Evolutionary conservation across 2,329 filamentous ascomycete species (phyloP), one percentile per base, ranked within the genome.

Genomic region (Neopestalotiopsis clavispora): DNA sequence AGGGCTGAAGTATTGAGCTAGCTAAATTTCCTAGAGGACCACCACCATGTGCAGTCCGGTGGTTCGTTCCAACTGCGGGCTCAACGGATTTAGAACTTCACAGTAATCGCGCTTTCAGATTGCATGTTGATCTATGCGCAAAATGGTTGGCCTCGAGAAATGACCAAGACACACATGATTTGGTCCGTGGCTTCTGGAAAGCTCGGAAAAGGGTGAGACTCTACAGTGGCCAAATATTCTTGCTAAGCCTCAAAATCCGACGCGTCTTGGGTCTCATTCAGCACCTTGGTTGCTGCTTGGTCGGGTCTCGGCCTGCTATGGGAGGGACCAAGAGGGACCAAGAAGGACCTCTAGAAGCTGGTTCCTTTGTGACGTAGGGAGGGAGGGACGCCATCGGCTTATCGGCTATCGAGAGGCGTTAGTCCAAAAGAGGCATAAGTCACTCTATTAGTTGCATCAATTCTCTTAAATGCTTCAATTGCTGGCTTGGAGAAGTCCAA

Each of bases 211-310:
- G 40, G 38, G 38, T n/a, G 23, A 38, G 45, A 45, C 14, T 67
- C n/a, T 40, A 32, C 32, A 23, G 42, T 68, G 61, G 61, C 61
- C 61, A 64, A 28, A 32, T 34, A 28, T 70, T 58, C 57, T 34
- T 45, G 70, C 72, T 73, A 67, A 73, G 72, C 72, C 72, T 70
- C 70, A 67, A n/a, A 67, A 68, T 70, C 67, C 57, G 34, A 69
- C 67, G 67, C 57, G 67, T 69, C 63, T 45, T 60, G 52, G 71
- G 72, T 62, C 34, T 34, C 28, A 20, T 62, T 14, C 34, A 59
- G 14, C 10, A 59, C 5, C 57, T 59, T 34, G 30, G 23, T 10
- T 23, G 57, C 57, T 59, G 23, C 23, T 28, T 28, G 23, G 23
- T 14, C 57, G 23, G 23, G 57, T 59, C 13, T 23, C 57, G 57